Base-by-base conservation (phyloP, 495 filamentous ascomycete species). In the Evernia prunastri region DNA sequence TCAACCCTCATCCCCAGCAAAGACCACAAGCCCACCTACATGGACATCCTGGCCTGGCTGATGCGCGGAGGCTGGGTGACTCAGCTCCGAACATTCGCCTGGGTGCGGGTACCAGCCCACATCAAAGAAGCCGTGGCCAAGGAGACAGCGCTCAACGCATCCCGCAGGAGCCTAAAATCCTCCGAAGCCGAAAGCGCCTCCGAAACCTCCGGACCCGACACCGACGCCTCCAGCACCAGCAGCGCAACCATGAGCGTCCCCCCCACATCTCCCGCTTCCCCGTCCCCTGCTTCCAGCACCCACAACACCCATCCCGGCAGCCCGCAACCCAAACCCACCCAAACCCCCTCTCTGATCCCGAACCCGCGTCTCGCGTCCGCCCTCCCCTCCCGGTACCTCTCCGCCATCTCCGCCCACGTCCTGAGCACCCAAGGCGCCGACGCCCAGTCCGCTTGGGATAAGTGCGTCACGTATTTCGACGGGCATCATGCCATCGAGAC, bases 31-130 rank as follows among this genome's bases (percentile, higher is more conserved):
- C 82, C 85, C 35, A 84, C 86, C 3, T 98, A 96, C 74, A 86
- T 97, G 68, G 80, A 89, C 18, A 96, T 97, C 70, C 78, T 98
- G 9, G 91, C 89, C 17, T 98, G 92, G 91, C 79, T 97, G 25
- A 82, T 97, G 72, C 87, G 91, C 59, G 88, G 89, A 61, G 91
- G 91, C 33, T 96, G 93, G 88, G 93, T 96, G 0, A 94, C 88
- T 2, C 91, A 96, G 72, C 80, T 98, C 2, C 86, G 92, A 61
- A 89, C 89, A 18, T 97, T 93, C 70, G 90, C 88, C 4, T 92
- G 92, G 78, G 84, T 97, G 62, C 83, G 80, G 39, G 79, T 83
- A 12, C 73, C 80, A 0, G 73, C 78, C 0, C 73, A 79, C 39
- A 78, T 85, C 67, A 79, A 74, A 63, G 79, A 78, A 65, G 73